Conservation (phyloP, 345 rosid species). For the Eucalyptus lansdowneana region DNA sequence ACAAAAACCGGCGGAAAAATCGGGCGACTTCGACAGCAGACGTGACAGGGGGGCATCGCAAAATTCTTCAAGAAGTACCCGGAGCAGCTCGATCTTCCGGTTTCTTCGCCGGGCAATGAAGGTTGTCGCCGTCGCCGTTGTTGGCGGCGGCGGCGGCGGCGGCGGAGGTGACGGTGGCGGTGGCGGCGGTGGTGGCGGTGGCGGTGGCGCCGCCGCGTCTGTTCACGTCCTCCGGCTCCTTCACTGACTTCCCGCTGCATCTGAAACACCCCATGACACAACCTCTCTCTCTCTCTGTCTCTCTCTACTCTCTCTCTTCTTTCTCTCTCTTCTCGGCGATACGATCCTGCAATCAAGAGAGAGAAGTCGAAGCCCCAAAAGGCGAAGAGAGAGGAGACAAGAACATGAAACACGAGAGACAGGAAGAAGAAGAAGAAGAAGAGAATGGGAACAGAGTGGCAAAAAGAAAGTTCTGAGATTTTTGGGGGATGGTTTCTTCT, state of each 20-base stretch:
- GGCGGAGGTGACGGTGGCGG: neutral
- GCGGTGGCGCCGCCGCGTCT: neutral
- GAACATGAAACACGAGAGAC: neutral
- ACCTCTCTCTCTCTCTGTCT: neutral
- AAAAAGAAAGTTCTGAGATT: neutral
- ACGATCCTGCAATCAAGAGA: neutral
- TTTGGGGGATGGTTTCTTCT: neutral
- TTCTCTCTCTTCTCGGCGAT: neutral
- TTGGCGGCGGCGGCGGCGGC: neutral
- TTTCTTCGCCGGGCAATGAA: conserved; percentile 19
- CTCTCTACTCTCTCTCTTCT: neutral
- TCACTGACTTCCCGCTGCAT: conserved; percentile 25
- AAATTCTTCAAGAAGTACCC: neutral
- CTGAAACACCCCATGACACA: conserved; percentile 59
- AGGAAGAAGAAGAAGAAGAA: neutral
- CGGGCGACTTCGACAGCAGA: neutral
- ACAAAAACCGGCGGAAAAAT: neutral
- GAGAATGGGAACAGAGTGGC: neutral
- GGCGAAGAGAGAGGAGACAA: neutral
- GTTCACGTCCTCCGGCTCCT: conserved; percentile 11
- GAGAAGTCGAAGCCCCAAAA: neutral
- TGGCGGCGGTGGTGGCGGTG: neutral
- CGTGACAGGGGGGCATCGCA: neutral
- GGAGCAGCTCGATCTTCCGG: conserved; percentile 8
- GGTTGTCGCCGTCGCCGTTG: conserved; percentile 3